These are phyloP conservation scores for Tetragonia tetragonoides DNA, from an alignment of 148 eudicot genomes.

Conservation along the genomic window DNA sequence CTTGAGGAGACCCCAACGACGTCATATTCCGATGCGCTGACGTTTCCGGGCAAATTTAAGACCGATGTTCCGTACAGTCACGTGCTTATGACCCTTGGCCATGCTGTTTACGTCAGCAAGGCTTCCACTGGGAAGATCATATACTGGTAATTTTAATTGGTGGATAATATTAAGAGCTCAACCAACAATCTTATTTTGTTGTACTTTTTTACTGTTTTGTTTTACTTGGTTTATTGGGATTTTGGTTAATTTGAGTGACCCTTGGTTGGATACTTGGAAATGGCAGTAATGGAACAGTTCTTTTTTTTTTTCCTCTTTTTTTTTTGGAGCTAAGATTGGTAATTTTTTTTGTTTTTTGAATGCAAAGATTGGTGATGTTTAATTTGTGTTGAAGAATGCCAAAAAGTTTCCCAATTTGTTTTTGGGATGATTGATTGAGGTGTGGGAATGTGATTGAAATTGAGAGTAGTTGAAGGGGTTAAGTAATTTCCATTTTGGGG, in stretches of 20 bases:
- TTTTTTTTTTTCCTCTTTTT: background rate
- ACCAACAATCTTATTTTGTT: background rate
- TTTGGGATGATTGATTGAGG: background rate
- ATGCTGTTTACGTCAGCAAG: constrained; percentile 25
- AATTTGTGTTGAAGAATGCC: background rate
- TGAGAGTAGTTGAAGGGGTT: background rate
- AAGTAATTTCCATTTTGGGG: constrained; percentile 1
- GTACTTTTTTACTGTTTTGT: background rate
- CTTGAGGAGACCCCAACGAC: background rate
- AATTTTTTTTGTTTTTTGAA: no score
- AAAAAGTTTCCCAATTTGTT: background rate
- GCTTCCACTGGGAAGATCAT: constrained; percentile 26
- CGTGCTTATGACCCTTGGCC: constrained; percentile 29
- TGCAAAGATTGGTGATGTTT: no score
- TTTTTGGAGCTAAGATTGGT: background rate
- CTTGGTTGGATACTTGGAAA: background rate
- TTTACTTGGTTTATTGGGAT: background rate
- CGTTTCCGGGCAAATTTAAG: constrained; percentile 26
- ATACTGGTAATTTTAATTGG: constrained; percentile 7
- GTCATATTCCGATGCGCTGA: constrained; percentile 5
- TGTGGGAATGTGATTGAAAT: background rate
- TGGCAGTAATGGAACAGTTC: constrained; percentile 8
- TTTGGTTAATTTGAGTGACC: background rate
- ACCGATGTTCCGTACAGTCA: constrained; percentile 18
- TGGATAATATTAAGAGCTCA: background rate